A percentile compares a stretch with the other conserved stretches of the same genome.
These are phyloP conservation scores for Mucor irregularis DNA, from an alignment of 371 early-diverging fungal species.

Conservation along the genomic window DNA sequence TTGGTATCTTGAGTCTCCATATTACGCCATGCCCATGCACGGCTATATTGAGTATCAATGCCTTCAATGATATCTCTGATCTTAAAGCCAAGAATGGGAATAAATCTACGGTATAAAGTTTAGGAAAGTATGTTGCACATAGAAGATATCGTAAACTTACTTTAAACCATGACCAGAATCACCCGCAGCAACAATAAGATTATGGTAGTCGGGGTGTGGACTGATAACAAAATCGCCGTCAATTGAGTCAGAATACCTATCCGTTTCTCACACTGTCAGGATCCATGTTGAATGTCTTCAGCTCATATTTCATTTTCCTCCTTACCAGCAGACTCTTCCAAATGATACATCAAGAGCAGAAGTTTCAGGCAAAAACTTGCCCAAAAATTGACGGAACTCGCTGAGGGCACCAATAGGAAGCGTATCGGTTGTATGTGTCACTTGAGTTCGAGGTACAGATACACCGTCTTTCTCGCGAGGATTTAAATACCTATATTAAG, in stretches of 20 bases:
- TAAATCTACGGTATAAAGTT: slow-evolving; percentile 23
- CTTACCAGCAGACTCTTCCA: slow-evolving; percentile 45
- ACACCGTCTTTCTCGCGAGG: slow-evolving; percentile 30
- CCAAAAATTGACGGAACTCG: slow-evolving; percentile 34
- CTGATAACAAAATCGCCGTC: slow-evolving; percentile 46
- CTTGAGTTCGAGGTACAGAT: slow-evolving; percentile 49
- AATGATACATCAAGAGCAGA: slow-evolving; percentile 29
- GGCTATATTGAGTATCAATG: slow-evolving; percentile 25
- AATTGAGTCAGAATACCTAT: slow-evolving; percentile 46
- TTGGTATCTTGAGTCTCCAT: slow-evolving; percentile 22
- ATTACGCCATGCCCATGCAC: slow-evolving; percentile 31
- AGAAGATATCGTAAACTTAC: slow-evolving; percentile 24
- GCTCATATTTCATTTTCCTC: not conserved
- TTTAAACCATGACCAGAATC: slow-evolving; percentile 57
- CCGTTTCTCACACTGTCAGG: not conserved
- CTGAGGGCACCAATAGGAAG: slow-evolving; percentile 38
- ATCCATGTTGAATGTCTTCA: not conserved
- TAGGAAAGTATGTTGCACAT: too few relatives aligned
- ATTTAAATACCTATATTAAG: slow-evolving; percentile 19
- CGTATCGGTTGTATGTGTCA: slow-evolving; percentile 35
- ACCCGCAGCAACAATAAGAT: slow-evolving; percentile 44
- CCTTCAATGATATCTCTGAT: slow-evolving; percentile 36
- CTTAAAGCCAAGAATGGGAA: slow-evolving; percentile 35
- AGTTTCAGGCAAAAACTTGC: slow-evolving; percentile 35
- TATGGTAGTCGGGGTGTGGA: slow-evolving; percentile 45